Evolutionary conservation across 768 basidiomycete species (phyloP).

Genomic region (Collybiopsis luxurians): DNA sequence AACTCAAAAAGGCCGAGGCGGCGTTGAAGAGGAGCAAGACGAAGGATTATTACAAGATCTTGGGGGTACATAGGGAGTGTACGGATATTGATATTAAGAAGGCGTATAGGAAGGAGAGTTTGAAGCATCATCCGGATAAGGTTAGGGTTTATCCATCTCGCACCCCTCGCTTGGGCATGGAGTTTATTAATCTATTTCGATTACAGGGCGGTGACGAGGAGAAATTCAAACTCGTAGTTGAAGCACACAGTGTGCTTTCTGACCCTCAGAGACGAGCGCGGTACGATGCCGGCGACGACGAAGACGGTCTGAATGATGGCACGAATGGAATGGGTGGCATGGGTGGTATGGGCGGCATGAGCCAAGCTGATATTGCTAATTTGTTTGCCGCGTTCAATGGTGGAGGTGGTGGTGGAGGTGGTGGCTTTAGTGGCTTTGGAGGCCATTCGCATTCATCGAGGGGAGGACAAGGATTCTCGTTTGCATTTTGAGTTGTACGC

Average conservation of each 20-base stretch:
- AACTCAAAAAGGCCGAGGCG: slow-evolving; percentile 80
- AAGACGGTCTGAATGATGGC: slow-evolving; percentile 30
- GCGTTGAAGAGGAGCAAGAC: slow-evolving; percentile 85
- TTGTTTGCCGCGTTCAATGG: slow-evolving; percentile 7
- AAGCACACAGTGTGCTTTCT: slow-evolving; percentile 80
- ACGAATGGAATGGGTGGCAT: slow-evolving; percentile 48
- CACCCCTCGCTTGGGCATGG: neutral
- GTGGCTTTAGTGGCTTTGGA: neutral
- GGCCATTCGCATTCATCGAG: neutral
- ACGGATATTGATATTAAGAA: slow-evolving; percentile 81
- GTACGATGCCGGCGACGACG: slow-evolving; percentile 82
- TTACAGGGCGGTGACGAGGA: slow-evolving; percentile 95
- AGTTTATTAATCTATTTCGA: slow-evolving; percentile 3
- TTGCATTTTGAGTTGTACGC: neutral
- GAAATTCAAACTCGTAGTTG: slow-evolving; percentile 88
- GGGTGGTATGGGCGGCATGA: slow-evolving; percentile 38
- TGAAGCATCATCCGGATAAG: slow-evolving; percentile 87
- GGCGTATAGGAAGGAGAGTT: slow-evolving; percentile 82
- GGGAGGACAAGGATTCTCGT: neutral
- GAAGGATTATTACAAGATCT: slow-evolving; percentile 87
- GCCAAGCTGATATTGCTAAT: slow-evolving; percentile 13
- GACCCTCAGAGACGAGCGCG: slow-evolving; percentile 70
- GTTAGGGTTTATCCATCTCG: slow-evolving; percentile 28
- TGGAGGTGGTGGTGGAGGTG: neutral
- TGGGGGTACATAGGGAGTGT: slow-evolving; percentile 60